Evolutionary conservation across 2,329 filamentous ascomycete genomes (phyloP), one percentile per base, ranked within the genome.

Genomic region (Paracoccidioides lutzii): DNA sequence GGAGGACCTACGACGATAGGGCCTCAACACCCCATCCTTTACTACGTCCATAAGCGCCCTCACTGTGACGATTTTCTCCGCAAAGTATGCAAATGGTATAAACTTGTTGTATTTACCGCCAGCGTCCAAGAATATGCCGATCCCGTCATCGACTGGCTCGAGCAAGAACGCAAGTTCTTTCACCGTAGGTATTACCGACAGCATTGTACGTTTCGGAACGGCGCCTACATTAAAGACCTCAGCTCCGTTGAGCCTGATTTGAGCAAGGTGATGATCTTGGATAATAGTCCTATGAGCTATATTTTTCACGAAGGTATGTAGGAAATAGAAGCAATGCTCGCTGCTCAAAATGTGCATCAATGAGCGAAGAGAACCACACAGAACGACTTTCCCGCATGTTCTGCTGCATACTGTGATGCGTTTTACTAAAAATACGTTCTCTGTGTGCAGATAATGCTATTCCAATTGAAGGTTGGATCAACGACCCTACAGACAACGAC

Each of bases 381-480:
- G 22, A 22, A 12, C 14, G 48, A 41, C 38, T 40, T 5, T 37
- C 6, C 28, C 38, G 15, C 12, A 30, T 48, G 8, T 43, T 10
- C 12, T 49, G 12, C 40, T 50, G 46, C 46, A n/a, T 6, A 43
- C 28, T 14, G n/a, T 37, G 48, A 44, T 14, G 8, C 10, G 8
- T n/a, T 56, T 43, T 54, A 14, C 50, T 52, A 55, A 51, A 45
- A 33, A 5, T 22, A 22, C 1, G 6, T 14, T 57, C 33, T 56
- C 56, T 54, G 58, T 46, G 8, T 40, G 44, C 66, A 98, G 93
- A 98, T 71, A 98, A 98, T 74, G 93, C 93, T 52, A 96, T 98
- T 66, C 93, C 93, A 3, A 97, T 98, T 68, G 91, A 97, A 75
- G 93, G 93, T 67, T 98, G 93, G 93, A 97, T 98, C 74, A 95